Evolutionary conservation across 176 grass and related monocot genomes (phyloP), one percentile per base, ranked within the genome.

Genomic region (Thinopyrum elongatum): DNA sequence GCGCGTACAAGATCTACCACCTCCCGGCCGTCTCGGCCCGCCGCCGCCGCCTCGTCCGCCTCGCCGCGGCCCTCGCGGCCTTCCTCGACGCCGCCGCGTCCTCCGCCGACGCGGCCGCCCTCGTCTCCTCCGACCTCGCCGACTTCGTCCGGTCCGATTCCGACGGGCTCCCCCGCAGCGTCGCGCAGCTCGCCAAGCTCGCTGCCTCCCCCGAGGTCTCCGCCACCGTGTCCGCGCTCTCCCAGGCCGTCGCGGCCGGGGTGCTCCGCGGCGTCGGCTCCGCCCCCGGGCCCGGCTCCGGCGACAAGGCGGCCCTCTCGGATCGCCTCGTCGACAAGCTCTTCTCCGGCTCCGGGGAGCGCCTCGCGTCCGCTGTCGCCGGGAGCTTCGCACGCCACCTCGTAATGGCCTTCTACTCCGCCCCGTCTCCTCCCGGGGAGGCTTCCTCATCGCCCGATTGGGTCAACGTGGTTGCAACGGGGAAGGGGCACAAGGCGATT

Each of bases 1-100:
- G 94, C 16, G 85, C 87, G 31, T 99, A 99, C 89, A 94, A 77
- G 73, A 88, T 96, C 84, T 96, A 95, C 84, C 90, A 96, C 82
- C 97, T 91, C 61, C 97, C 97, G 3, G 46, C 94, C 53, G 92
- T 96, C 28, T 79, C 90, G 6, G 90, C 79, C 12, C 83, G 89
- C 10, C 88, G 94, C 14, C 86, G 88, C 14, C 85, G 82, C 73
- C 81, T 99, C 44, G 85, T 62, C 26, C 87, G 90, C 57, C 88
- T 96, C 2, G 86, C 83, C n/a, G 84, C 84, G 6, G 84, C 90
- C 11, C 25, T 95, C 23, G 90, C 79, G 29, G 76, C 92, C 71
- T 83, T 92, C 79, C 77, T 89, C 15, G 90, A 94, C 8, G 97
- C 94, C 26, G 90, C 90, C 55, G 82, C 92, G 0, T 86, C 90